These are phyloP conservation scores for Corylus americana DNA, from an alignment of 306 rosid species.

Conservation along the genomic window DNA sequence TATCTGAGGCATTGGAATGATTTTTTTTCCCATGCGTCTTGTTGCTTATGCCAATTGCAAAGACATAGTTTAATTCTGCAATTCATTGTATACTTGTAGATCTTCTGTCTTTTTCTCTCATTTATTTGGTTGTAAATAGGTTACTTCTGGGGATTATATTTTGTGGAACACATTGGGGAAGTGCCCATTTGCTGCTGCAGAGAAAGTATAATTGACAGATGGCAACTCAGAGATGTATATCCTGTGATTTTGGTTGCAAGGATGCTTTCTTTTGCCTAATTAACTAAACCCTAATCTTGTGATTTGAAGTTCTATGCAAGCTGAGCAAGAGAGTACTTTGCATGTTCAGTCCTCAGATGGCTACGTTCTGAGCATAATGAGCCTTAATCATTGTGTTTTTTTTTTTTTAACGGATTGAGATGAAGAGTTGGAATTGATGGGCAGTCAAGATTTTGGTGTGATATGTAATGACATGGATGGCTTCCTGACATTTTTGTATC, in stretches of 20 bases:
- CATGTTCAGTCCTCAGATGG: constrained; percentile 7
- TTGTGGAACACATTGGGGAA: constrained; percentile 92
- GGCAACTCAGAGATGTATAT: constrained; percentile 12
- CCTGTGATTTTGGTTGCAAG: constrained; percentile 14
- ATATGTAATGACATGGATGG: neutral
- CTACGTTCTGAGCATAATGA: constrained; percentile 3
- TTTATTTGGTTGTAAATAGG: constrained; percentile 43
- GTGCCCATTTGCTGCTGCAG: constrained; percentile 67
- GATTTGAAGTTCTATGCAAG: constrained; percentile 15
- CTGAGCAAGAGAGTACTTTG: constrained; percentile 20
- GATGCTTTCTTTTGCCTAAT: constrained; percentile 15
- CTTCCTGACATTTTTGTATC: neutral
- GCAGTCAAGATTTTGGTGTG: neutral
- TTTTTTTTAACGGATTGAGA: constrained; percentile 5
- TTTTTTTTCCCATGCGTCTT: neutral
- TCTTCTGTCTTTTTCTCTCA: neutral
- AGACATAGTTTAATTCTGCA: constrained; percentile 7
- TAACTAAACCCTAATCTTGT: constrained; percentile 22
- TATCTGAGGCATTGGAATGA: neutral
- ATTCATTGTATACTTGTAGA: neutral
- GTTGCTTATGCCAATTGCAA: neutral
- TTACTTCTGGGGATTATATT: constrained; percentile 80
- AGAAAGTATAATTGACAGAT: constrained; percentile 35
- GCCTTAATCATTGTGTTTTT: neutral
- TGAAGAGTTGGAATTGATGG: neutral